These are phyloP conservation scores for Sporothrix sp. DNA, from an alignment of 2,329 filamentous ascomycete species.

Conservation along the genomic window DNA sequence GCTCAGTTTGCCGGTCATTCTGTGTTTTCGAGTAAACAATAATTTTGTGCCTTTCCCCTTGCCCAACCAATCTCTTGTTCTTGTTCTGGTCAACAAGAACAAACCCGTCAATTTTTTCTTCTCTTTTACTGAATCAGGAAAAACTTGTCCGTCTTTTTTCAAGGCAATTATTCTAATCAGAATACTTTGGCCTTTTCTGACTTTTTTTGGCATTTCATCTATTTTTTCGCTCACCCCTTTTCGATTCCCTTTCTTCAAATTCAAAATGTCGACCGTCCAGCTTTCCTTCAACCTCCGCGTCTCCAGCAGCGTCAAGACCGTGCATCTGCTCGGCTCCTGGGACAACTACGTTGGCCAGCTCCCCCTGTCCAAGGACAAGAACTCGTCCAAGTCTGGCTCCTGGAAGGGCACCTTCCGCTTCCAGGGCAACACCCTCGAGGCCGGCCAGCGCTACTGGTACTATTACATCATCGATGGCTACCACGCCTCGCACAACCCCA, in stretches of 20 bases:
- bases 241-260: constrained; percentile 25
- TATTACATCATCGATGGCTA: constrained; percentile 99
- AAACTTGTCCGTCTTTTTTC: constrained; percentile 3
- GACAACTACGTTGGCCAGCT: constrained; percentile 94
- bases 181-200: not conserved
- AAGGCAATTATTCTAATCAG: not conserved
- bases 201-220: not conserved
- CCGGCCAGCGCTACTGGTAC: constrained; percentile 97
- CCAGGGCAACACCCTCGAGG: constrained; percentile 73
- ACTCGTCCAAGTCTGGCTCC: constrained; percentile 72
- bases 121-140: constrained; percentile 1
- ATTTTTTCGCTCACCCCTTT: constrained; percentile 19
- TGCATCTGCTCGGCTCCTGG: constrained; percentile 96
- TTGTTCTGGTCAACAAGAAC: constrained; percentile 24
- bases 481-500: constrained; percentile 94
- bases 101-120: constrained; percentile 10
- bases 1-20: constrained; percentile 17
- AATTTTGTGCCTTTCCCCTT: constrained; percentile 22
- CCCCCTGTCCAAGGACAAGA: constrained; percentile 81
- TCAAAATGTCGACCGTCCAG: constrained; percentile 79
- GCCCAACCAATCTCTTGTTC: constrained; percentile 18
- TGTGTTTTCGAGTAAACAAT: constrained; percentile 12
- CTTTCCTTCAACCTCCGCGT: constrained; percentile 94
- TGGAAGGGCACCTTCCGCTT: constrained; percentile 98
- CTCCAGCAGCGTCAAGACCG: constrained; percentile 92